These are phyloP conservation scores for Cordyceps fumosorosea DNA, from an alignment of 2,329 filamentous ascomycete genomes.

Conservation along the genomic window DNA sequence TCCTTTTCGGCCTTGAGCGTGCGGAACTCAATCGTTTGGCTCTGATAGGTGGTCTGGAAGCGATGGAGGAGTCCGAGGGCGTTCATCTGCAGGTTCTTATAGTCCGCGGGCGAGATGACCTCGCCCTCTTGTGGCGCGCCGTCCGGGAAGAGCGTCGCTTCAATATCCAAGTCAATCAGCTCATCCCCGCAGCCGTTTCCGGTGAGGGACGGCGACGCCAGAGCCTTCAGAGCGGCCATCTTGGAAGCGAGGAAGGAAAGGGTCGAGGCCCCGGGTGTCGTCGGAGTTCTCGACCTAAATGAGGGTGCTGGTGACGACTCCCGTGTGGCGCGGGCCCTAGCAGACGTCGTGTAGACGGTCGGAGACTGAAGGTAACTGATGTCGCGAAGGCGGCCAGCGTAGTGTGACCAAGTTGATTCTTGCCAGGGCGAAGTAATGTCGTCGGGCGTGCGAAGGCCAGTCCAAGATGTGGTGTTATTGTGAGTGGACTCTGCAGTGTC, in stretches of 20 bases:
- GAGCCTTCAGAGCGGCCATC: conserved; percentile 35
- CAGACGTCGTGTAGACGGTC: conserved; percentile 9
- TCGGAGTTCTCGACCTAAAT: conserved; percentile 21
- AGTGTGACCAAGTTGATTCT: conserved; percentile 21
- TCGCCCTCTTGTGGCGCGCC: conserved; percentile 37
- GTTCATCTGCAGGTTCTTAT: conserved; percentile 54
- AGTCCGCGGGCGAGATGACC: conserved; percentile 51
- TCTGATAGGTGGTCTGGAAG: conserved; percentile 54
- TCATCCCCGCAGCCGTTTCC: conserved; percentile 40
- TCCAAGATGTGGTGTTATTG: conserved; percentile 5
- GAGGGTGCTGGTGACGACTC: conserved; percentile 18
- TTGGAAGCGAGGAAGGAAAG: conserved; percentile 42
- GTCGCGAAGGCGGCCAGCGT: conserved; percentile 7
- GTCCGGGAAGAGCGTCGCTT: conserved; percentile 45
- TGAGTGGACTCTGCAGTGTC: conserved; percentile 2
- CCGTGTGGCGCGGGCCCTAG: conserved; percentile 2
- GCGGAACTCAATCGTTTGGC: conserved; percentile 41
- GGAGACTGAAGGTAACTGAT: conserved; percentile 3
- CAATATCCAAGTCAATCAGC: conserved; percentile 49
- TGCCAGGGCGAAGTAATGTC: conserved; percentile 17
- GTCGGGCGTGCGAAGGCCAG: conserved; percentile 6
- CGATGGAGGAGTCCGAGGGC: conserved; percentile 48
- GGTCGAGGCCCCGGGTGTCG: conserved; percentile 24
- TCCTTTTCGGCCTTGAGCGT: conserved; percentile 49
- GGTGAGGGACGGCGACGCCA: conserved; percentile 17